Base-by-base conservation (phyloP, 202 grass and related monocot species). In the Carex arenaria region DNA sequence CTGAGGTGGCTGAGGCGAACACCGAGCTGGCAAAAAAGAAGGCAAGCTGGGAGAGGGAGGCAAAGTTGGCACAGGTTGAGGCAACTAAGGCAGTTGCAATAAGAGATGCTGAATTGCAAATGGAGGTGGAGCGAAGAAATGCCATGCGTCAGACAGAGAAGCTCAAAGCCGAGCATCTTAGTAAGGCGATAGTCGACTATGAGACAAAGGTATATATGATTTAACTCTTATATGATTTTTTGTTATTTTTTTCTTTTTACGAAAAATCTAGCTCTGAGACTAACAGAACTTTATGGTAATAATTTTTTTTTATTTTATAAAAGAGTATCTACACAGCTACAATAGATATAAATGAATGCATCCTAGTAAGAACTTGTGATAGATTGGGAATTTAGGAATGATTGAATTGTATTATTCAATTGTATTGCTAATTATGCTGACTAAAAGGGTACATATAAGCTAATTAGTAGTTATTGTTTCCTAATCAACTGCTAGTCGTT, bases 121-220 rank as follows among this genome's bases (percentile, higher is more conserved):
- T 94, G 80, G 90, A 94, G 88, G 90, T 94, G 8, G 92, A 94
- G 86, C 38, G 55, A n/a, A 94, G 79, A 88, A 94, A 94, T 64
- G 88, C 92, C 8, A 10, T 73, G 18, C 43, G 84, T 9, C 20
- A 87, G 42, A 94, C 86, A 0, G 90, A 92, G 82, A 94, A 94
- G 67, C 87, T 92, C 82, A 92, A 92, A 42, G 87, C 92, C 0
- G 89, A 94, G 84, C 59, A 78, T 12, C 90, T 94, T 53, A 92
- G 66, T 83, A 85, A 86, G 85, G 90, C 92, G 7, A 77, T 81
- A 0, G 87, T 89, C 15, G 80, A 89, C 2, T 89, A 89, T 55
- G 88, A 92, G 12, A 93, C 72, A 2, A 87, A 93, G 91, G 88
- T 92, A 71, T 26, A 26, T 26, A 26, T 49, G 45, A 12, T 49